A percentile compares a stretch with the other conserved stretches of the same genome.
phyloP scores from a whole-genome alignment of 2,329 filamentous ascomycete genomes.

The Cryphonectria japonica region DNA sequence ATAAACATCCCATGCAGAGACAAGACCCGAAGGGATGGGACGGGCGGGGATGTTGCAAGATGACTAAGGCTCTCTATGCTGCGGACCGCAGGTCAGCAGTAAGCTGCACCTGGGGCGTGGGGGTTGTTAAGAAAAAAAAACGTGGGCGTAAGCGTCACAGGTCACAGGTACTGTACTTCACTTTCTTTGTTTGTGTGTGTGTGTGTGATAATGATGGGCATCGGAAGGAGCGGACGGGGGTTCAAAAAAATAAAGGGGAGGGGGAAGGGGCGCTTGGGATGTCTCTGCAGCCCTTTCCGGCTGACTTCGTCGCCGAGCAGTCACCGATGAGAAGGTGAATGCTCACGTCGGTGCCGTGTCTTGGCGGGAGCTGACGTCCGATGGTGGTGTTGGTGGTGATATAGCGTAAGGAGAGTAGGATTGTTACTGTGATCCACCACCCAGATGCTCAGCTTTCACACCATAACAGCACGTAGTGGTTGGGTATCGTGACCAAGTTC shows the following conservation, averaged over 20 bases:
- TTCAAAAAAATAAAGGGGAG: not conserved
- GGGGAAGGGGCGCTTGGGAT: not conserved
- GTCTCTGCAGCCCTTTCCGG: constrained; percentile 11
- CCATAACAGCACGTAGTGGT: constrained; percentile 2
- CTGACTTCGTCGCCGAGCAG: constrained; percentile 25
- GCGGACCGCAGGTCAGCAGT: constrained; percentile 20
- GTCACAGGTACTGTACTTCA: not conserved
- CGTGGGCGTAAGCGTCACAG: constrained; percentile 24
- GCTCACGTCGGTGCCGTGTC: constrained; percentile 9
- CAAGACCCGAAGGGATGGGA: constrained; percentile 2
- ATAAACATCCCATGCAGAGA: not conserved
- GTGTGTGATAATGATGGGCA: not conserved
- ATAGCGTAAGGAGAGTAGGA: not conserved
- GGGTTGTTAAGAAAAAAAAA: constrained; percentile 18
- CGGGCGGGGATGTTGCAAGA: not conserved
- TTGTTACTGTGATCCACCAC: not conserved
- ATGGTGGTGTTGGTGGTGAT: constrained; percentile 12
- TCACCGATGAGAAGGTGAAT: constrained; percentile 5
- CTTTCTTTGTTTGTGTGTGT: not conserved
- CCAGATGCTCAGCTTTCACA: not conserved
- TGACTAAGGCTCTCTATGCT: constrained; percentile 2
- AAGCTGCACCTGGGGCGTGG: constrained; percentile 11
- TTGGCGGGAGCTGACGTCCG: not conserved
- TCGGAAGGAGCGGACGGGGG: constrained; percentile 15
- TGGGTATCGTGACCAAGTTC: constrained; percentile 15